A percentile compares a stretch with the other conserved stretches of the same genome.
phyloP scores from a whole-genome alignment of 495 filamentous ascomycete species.

The Aspergillus indologenus region DNA sequence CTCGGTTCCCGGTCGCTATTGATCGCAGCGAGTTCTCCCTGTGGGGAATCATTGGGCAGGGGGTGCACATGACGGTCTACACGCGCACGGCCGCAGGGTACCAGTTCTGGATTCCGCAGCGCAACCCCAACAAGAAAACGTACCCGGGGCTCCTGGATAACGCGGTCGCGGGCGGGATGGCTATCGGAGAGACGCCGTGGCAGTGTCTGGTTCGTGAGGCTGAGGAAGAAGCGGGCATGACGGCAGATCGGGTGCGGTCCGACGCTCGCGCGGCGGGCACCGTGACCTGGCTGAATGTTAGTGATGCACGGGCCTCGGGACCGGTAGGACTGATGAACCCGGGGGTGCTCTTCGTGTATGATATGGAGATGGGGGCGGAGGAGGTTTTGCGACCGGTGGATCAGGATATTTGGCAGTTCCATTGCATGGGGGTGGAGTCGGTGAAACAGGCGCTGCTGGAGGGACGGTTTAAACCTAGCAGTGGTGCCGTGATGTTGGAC shows the following conservation, averaged over 20 bases:
- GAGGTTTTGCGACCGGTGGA: not conserved
- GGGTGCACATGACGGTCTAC: slow-evolving; percentile 51
- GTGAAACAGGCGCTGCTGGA: not conserved
- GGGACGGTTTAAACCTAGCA: not conserved
- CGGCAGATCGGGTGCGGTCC: not conserved
- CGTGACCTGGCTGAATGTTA: slow-evolving; percentile 9
- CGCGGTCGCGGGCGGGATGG: slow-evolving; percentile 54
- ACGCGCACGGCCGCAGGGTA: slow-evolving; percentile 21
- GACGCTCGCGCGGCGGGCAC: slow-evolving; percentile 8
- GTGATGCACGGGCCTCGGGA: slow-evolving; percentile 6
- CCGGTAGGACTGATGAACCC: slow-evolving; percentile 9
- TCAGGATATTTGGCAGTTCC: not conserved
- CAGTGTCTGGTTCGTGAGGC: slow-evolving; percentile 53
- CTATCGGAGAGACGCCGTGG: slow-evolving; percentile 40
- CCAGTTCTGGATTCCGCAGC: slow-evolving; percentile 52
- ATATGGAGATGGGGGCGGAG: not conserved
- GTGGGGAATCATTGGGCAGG: slow-evolving; percentile 48
- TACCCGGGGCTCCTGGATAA: slow-evolving; percentile 52
- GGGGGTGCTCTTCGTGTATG: not conserved
- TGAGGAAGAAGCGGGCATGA: slow-evolving; percentile 44
- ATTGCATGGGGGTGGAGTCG: not conserved
- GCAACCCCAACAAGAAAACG: slow-evolving; percentile 41
- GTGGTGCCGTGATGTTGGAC: slow-evolving; percentile 40
- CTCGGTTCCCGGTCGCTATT: slow-evolving; percentile 27
- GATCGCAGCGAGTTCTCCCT: slow-evolving; percentile 45